Evolutionary conservation across 2,329 filamentous ascomycete species (phyloP).

Genomic region (Xylariaceae sp.): DNA sequence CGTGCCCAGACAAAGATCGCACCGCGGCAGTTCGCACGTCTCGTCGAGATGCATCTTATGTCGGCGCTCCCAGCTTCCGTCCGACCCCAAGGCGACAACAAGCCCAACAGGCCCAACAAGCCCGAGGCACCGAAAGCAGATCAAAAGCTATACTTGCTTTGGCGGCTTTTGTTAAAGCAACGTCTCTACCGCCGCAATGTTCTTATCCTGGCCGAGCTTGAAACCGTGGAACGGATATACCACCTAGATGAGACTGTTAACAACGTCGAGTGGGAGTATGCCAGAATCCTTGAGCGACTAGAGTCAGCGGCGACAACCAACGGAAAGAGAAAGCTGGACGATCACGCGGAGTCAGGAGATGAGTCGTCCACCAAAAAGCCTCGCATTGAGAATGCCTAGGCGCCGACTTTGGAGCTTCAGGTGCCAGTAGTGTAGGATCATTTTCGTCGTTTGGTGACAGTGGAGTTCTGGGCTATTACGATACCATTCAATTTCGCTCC

Average conservation of each 20-base stretch:
- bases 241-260: conserved; percentile 66
- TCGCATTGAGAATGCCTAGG: conserved; percentile 32
- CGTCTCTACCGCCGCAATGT: conserved; percentile 70
- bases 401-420: background rate
- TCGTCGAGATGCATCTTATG: conserved; percentile 71
- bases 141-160: conserved; percentile 61
- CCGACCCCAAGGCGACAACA: conserved; percentile 42
- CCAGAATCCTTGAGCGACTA: conserved; percentile 49
- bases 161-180: conserved; percentile 71
- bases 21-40: conserved; percentile 66
- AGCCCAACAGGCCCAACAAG: conserved; percentile 22
- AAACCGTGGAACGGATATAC: conserved; percentile 60
- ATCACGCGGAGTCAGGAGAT: conserved; percentile 20
- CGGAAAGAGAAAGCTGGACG: conserved; percentile 44
- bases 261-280: conserved; percentile 67
- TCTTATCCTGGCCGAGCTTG: conserved; percentile 64
- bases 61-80: conserved; percentile 52
- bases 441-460: background rate
- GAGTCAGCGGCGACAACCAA: conserved; percentile 23
- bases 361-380: conserved; percentile 40
- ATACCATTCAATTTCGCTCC: conserved; percentile 24
- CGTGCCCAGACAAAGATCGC: conserved; percentile 64
- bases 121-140: conserved; percentile 45
- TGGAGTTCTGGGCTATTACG: conserved; percentile 12
- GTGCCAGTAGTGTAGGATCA: background rate